These are phyloP conservation scores for Datura wrightii DNA, from an alignment of 257 asterid genomes.

Conservation along the genomic window DNA sequence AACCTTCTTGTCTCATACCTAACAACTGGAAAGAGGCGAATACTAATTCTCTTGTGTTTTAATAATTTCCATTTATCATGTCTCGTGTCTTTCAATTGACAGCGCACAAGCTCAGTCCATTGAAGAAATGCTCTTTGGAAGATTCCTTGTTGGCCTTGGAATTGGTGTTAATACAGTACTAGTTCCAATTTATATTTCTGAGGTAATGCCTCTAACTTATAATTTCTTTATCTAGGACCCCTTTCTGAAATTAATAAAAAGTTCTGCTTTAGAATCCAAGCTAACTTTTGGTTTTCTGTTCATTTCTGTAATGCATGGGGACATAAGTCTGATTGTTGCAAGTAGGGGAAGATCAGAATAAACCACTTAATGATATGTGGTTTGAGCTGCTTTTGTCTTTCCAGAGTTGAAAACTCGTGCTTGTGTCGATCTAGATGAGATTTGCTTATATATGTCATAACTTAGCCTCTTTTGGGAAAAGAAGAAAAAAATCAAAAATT, in stretches of 20 bases:
- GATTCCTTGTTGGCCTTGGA: constrained; percentile 89
- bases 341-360: constrained; percentile 2
- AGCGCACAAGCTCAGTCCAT: constrained; percentile 92
- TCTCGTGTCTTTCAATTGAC: constrained; percentile 40
- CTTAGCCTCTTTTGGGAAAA: neutral
- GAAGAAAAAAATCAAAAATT: neutral
- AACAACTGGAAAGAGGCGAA: neutral
- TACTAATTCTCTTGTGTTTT: neutral
- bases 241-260: constrained; percentile 10
- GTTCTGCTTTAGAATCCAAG: constrained; percentile 3
- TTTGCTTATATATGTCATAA: neutral
- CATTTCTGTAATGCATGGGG: constrained; percentile 19
- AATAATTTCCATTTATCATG: constrained; percentile 29
- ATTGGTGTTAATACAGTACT: constrained; percentile 92
- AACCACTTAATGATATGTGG: neutral
- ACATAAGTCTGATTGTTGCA: neutral
- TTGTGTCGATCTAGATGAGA: neutral
- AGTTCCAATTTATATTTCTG: constrained; percentile 88
- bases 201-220: constrained; percentile 54
- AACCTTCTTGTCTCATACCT: neutral
- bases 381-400: constrained; percentile 2
- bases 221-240: neutral
- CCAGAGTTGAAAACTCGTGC: neutral
- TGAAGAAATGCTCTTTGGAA: constrained; percentile 76
- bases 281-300: constrained; percentile 24